Conservation (phyloP, 2,329 filamentous ascomycete genomes). For the Diplodia corticola region DNA sequence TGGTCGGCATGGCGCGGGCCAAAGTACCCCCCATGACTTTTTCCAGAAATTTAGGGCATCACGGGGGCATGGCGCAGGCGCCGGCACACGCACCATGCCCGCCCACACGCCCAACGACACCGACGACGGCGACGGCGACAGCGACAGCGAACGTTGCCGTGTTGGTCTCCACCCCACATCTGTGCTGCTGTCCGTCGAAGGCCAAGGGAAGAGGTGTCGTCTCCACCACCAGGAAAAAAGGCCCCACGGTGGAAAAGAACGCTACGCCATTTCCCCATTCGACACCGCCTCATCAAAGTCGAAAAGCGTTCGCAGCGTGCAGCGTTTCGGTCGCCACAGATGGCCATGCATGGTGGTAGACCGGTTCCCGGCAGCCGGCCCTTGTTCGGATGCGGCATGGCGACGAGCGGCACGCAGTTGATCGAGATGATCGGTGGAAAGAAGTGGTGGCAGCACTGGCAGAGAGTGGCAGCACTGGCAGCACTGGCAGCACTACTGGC, state of each 20-base stretch:
- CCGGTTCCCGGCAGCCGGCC: not conserved
- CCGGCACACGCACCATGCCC: not conserved
- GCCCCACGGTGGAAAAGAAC: too few relatives aligned
- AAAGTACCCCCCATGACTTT: not conserved
- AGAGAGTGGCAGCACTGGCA: too few relatives aligned
- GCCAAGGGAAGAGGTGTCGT: not conserved
- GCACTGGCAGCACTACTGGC: too few relatives aligned
- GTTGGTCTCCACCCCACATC: not conserved
- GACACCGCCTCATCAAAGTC: constrained; percentile 6
- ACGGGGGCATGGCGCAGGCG: not conserved
- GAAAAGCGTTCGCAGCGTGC: too few relatives aligned
- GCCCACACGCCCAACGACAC: too few relatives aligned
- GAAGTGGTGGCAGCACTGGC: too few relatives aligned
- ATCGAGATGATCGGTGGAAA: too few relatives aligned
- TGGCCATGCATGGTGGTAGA: not conserved
- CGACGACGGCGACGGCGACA: too few relatives aligned
- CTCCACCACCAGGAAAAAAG: not conserved
- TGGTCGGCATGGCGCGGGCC: not conserved
- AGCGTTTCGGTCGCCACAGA: not conserved
- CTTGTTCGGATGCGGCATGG: not conserved
- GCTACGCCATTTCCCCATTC: constrained; percentile 5
- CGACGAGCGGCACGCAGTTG: too few relatives aligned
- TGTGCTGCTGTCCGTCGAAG: too few relatives aligned
- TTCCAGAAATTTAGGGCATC: not conserved
- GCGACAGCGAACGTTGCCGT: not conserved